phyloP scores from a whole-genome alignment of 1,284 basidiomycete genomes.

The Irpex rosettiformis region DNA sequence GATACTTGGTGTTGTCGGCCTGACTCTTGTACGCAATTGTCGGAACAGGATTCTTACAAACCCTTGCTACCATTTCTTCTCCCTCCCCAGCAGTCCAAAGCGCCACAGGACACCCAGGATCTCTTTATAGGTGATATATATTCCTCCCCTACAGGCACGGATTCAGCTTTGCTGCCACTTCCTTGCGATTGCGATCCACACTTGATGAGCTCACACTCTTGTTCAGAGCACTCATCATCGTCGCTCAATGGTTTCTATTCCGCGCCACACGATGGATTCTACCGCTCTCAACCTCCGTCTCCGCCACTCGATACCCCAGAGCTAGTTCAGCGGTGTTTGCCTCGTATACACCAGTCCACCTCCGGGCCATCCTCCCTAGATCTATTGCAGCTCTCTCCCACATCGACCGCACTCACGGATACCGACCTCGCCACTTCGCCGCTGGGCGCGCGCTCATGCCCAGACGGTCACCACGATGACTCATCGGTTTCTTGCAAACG shows the following conservation, averaged over 20 bases:
- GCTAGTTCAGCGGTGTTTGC: slow-evolving; percentile 12
- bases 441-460: background rate
- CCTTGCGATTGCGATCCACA: background rate
- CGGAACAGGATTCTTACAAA: background rate
- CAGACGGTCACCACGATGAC: background rate
- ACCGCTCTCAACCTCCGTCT: slow-evolving; percentile 12
- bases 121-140: slow-evolving; percentile 5
- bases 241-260: background rate
- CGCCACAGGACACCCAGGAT: slow-evolving; percentile 4
- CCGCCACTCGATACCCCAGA: slow-evolving; percentile 15
- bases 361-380: slow-evolving; percentile 3
- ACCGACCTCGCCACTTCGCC: background rate
- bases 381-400: slow-evolving; percentile 6
- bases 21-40: slow-evolving; percentile 2
- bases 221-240: background rate
- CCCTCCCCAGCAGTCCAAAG: background rate
- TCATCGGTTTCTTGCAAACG: slow-evolving; percentile 1
- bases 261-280: slow-evolving; percentile 11
- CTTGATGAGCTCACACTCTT: slow-evolving; percentile 8
- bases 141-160: slow-evolving; percentile 5
- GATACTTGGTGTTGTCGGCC: slow-evolving; percentile 5
- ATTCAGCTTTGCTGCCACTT: slow-evolving; percentile 1
- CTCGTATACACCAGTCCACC: background rate
- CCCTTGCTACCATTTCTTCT: background rate
- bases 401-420: background rate